Evolutionary conservation across 2,329 filamentous ascomycete genomes (phyloP).

Genomic region (Aspergillus sp.): DNA sequence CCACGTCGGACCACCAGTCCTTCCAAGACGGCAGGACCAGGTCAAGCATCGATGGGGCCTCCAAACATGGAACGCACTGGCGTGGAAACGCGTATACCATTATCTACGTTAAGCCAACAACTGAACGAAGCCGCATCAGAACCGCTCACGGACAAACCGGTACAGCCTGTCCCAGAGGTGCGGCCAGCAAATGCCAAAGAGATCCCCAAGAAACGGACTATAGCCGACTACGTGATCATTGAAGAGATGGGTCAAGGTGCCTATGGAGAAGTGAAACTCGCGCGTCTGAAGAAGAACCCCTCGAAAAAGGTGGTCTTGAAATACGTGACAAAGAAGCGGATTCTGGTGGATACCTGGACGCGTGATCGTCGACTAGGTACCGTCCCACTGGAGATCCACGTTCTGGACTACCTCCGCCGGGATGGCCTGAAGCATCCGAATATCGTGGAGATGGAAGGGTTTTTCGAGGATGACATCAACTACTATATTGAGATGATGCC

Average conservation of each 20-base stretch:
- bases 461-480: constrained; percentile 67
- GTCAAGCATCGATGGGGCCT: constrained; percentile 56
- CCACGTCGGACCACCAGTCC: constrained; percentile 64
- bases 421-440: constrained; percentile 65
- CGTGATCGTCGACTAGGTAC: constrained; percentile 89
- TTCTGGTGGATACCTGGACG: constrained; percentile 98
- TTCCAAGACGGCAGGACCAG: constrained; percentile 75
- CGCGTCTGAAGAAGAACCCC: constrained; percentile 73
- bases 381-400: constrained; percentile 94
- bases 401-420: constrained; percentile 84
- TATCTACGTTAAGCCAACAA: constrained; percentile 52
- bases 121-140: constrained; percentile 51
- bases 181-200: constrained; percentile 27
- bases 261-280: constrained; percentile 96
- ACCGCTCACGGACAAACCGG: constrained; percentile 41
- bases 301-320: constrained; percentile 89
- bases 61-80: constrained; percentile 23
- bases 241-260: constrained; percentile 99
- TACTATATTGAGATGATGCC: constrained; percentile 99
- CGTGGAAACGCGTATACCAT: constrained; percentile 37
- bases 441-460: constrained; percentile 68
- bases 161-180: constrained; percentile 35
- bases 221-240: constrained; percentile 85
- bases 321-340: constrained; percentile 94
- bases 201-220: constrained; percentile 68